Conservation (phyloP, 148 eudicot genomes). For the Amaranthus palmeri region DNA sequence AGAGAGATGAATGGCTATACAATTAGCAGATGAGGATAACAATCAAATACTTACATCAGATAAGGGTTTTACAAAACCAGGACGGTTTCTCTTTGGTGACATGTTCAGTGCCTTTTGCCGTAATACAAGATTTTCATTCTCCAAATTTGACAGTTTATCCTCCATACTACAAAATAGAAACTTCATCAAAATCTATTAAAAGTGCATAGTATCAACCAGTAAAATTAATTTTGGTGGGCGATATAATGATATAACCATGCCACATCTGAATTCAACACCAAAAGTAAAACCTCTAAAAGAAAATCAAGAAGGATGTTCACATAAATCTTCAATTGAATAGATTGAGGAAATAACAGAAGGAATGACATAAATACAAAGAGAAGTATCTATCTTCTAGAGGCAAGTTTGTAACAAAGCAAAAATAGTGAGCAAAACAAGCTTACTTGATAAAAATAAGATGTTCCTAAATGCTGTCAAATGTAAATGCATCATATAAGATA, state of each 20-base stretch:
- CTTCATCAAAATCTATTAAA: not conserved
- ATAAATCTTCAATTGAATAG: not conserved
- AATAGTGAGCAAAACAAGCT: not conserved
- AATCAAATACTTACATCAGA: conserved; percentile 54
- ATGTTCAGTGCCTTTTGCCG: conserved; percentile 70
- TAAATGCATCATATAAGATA: no score
- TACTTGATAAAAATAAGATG: not conserved
- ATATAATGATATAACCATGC: not conserved
- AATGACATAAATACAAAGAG: not conserved
- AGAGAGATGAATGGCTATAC: no score
- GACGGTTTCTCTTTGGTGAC: conserved; percentile 60
- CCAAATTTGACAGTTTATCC: conserved; percentile 72
- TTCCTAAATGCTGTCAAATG: no score
- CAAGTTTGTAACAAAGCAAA: not conserved
- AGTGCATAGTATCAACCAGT: not conserved
- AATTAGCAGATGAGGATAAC: not conserved
- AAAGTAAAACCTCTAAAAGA: not conserved
- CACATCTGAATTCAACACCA: not conserved
- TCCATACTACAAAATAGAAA: conserved; percentile 50
- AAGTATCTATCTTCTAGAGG: not conserved
- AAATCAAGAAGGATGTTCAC: not conserved
- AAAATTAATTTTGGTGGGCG: not conserved
- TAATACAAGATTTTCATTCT: conserved; percentile 83
- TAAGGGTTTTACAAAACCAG: conserved; percentile 53
- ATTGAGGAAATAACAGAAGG: not conserved